Conservation (phyloP, 2,329 filamentous ascomycete genomes). For the Parascedosporium putredinis region DNA sequence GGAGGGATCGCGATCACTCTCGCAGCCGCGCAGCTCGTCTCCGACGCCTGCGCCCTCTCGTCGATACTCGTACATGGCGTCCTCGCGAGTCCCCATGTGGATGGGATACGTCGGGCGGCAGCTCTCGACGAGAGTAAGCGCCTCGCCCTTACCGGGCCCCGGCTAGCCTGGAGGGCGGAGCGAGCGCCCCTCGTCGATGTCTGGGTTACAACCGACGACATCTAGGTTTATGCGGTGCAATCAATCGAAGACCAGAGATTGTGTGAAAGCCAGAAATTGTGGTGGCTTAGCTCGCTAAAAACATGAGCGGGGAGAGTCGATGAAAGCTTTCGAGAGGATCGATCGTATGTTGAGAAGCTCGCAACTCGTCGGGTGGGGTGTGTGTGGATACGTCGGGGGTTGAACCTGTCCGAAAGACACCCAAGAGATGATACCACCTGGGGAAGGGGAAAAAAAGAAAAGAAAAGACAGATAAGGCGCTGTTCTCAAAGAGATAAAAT, state of each 20-base stretch:
- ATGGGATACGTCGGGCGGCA: not conserved
- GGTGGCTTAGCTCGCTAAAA: not conserved
- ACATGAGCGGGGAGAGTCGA: too few species aligned
- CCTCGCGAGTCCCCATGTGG: not conserved
- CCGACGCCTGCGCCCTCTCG: not conserved
- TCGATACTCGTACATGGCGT: not conserved
- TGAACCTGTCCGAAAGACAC: too few species aligned
- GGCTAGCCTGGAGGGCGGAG: not conserved
- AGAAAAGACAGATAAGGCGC: too few species aligned
- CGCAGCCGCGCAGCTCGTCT: not conserved
- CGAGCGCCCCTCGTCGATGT: constrained; percentile 1
- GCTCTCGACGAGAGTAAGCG: not conserved
- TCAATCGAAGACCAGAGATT: too few species aligned
- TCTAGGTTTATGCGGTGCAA: too few species aligned
- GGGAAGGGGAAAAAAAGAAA: too few species aligned
- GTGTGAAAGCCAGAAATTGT: not conserved
- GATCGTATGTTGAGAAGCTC: too few species aligned
- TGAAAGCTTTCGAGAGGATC: too few species aligned
- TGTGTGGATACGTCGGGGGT: too few species aligned
- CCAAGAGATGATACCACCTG: too few species aligned
- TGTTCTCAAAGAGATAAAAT: too few species aligned
- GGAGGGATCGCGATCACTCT: not conserved
- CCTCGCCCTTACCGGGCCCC: not conserved
- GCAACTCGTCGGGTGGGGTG: too few species aligned
- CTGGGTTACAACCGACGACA: not conserved